Base-by-base conservation (phyloP, 2,329 filamentous ascomycete species). In the Colletotrichum liaoningense region DNA sequence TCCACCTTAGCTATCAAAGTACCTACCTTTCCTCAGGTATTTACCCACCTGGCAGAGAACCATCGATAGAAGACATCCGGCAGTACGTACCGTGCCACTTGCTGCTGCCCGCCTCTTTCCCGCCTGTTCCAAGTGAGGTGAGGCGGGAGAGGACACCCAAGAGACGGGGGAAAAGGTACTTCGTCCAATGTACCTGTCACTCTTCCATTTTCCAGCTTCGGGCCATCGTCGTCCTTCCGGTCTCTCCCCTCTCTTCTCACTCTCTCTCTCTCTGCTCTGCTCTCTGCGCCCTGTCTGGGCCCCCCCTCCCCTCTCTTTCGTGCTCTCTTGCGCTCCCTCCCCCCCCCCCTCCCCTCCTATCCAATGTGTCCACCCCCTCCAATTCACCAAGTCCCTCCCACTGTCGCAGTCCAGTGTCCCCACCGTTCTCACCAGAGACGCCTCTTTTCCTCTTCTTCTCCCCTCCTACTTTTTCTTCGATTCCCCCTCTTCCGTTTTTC, bases 391-490 rank as follows among this genome's bases (percentile, higher is more conserved):
- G 56, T 72, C 63, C 64, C 57, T 73, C 70, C 70, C 70, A 69
- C 70, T 65, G 70, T 69, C 70, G 66, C 70, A 69, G 59, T 64
- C 60, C 59, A 71, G 59, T 56, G 70, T 73, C 70, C 70, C 70
- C 70, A 73, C 70, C 70, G 66, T 73, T 73, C 70, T 73, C 60
- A 59, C 66, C 66, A 73, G 28, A 54, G 55, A 28, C 59, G 49
- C 52, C 58, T 62, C 69, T 73, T 65, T 64, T 68, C 70, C 49
- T 70, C 70, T 62, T 69, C 70, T 52, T 69, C 72, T 72, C 60
- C 59, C 70, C 70, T 70, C 57, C 70, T 62, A 62, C 65, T 70
- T 75, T 75, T 73, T 52, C 70, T 59, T 73, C 38, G 66, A 69
- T 60, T 73, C 59, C 69, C 69, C 69, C 69, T 69, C 70, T 42